Evolutionary conservation across 768 basidiomycete genomes (phyloP).

Genomic region (Pisolithus marmoratus): DNA sequence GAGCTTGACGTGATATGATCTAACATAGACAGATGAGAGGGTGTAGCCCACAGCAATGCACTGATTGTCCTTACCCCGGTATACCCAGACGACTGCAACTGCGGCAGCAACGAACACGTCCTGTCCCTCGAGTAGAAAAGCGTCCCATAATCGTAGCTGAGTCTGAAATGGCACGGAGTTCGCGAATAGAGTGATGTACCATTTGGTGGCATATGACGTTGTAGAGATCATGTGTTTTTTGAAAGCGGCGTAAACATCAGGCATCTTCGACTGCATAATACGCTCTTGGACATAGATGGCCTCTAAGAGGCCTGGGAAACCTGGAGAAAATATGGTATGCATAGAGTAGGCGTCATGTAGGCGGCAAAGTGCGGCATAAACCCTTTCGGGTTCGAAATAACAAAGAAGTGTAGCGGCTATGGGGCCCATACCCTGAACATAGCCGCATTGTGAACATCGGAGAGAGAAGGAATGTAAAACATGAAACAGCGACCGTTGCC

Average conservation of each 20-base stretch:
- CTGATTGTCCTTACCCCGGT: constrained; percentile 55
- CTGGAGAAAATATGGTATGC: constrained; percentile 86
- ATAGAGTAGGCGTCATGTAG: constrained; percentile 85
- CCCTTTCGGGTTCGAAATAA: constrained; percentile 88
- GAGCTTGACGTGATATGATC: constrained; percentile 77
- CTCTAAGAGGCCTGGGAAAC: constrained; percentile 93
- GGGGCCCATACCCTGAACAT: constrained; percentile 99
- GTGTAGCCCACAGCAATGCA: not conserved
- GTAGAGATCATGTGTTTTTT: constrained; percentile 86
- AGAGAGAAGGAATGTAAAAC: constrained; percentile 91
- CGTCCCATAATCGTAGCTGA: constrained; percentile 93
- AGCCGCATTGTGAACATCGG: constrained; percentile 81
- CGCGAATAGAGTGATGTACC: constrained; percentile 98
- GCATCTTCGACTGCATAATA: constrained; percentile 82
- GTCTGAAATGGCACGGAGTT: constrained; percentile 95
- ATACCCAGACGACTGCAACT: constrained; percentile 86
- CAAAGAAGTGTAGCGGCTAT: constrained; percentile 92
- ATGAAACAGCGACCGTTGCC: constrained; percentile 93
- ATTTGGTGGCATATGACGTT: constrained; percentile 95
- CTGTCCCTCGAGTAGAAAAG: constrained; percentile 82
- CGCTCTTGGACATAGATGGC: constrained; percentile 95
- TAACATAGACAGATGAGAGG: constrained; percentile 24
- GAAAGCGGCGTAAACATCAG: constrained; percentile 81
- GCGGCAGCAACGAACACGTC: constrained; percentile 85
- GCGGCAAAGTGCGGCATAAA: constrained; percentile 79